These are phyloP conservation scores for Trichomonascaceae sp. DNA, from an alignment of 1,139 yeast genomes.

Conservation along the genomic window DNA sequence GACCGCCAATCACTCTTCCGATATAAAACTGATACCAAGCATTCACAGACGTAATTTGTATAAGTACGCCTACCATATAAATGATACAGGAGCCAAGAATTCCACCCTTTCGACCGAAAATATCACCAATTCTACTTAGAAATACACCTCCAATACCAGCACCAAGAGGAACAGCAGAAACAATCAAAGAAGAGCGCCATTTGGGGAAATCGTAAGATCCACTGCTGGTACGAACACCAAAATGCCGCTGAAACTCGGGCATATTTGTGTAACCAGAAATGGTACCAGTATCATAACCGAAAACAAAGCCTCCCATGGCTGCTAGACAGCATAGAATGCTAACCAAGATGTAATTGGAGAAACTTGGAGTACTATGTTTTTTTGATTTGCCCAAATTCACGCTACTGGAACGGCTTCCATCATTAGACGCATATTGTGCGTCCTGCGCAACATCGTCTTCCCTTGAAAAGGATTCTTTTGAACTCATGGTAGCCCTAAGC, in stretches of 20 bases:
- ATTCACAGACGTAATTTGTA: conserved; percentile 44
- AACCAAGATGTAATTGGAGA: conserved; percentile 8
- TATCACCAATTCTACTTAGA: conserved; percentile 46
- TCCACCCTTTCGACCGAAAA: conserved; percentile 47
- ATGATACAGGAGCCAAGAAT: conserved; percentile 41
- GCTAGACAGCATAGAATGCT: conserved; percentile 11
- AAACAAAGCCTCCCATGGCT: conserved; percentile 15
- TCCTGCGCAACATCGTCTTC: background rate
- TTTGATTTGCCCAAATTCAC: background rate
- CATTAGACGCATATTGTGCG: background rate
- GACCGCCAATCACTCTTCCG: conserved; percentile 47
- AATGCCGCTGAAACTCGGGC: conserved; percentile 52
- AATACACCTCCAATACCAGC: conserved; percentile 47
- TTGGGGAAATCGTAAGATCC: conserved; percentile 32
- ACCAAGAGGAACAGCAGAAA: conserved; percentile 49
- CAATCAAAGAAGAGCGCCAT: conserved; percentile 44
- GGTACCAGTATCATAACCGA: conserved; percentile 17
- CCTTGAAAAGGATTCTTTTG: background rate
- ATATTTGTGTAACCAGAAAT: conserved; percentile 50
- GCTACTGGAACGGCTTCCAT: background rate
- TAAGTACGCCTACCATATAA: conserved; percentile 45
- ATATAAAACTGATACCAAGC: conserved; percentile 37
- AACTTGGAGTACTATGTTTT: background rate
- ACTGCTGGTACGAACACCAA: conserved; percentile 32
- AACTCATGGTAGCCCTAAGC: background rate